Evolutionary conservation across 2,329 filamentous ascomycete species (phyloP).

Genomic region (Lecanoromycetidae sp.): DNA sequence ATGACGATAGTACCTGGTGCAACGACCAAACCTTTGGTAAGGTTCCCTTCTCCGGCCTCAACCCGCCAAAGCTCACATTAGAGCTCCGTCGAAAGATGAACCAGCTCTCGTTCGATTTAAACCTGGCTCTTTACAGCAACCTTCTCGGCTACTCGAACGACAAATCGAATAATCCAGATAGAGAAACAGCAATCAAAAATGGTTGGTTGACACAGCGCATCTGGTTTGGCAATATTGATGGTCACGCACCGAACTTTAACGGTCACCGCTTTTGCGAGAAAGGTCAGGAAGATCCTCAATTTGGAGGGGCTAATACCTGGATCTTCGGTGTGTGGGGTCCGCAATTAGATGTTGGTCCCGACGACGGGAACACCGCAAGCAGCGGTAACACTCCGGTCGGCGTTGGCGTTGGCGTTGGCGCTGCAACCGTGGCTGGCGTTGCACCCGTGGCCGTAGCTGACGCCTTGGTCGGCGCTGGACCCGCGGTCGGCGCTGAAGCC

Average conservation of each 20-base stretch:
- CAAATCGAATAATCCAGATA: background rate
- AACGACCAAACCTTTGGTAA: constrained; percentile 1
- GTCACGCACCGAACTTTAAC: background rate
- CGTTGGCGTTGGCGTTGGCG: too few relatives aligned
- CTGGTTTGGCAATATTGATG: background rate
- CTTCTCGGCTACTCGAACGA: background rate
- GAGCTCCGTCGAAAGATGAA: background rate
- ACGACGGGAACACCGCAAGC: background rate
- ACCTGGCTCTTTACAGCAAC: background rate
- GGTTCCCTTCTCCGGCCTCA: background rate
- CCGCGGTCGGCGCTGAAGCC: background rate
- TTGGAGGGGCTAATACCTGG: background rate
- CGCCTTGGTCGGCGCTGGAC: too few relatives aligned
- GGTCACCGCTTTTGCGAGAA: constrained; percentile 5
- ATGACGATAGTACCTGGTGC: constrained; percentile 2
- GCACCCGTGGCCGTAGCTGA: too few relatives aligned
- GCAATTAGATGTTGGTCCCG: background rate
- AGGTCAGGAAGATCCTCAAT: background rate
- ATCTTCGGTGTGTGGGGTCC: constrained; percentile 2
- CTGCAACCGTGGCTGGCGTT: too few relatives aligned
- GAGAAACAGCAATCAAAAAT: background rate
- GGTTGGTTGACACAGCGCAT: background rate
- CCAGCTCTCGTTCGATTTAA: background rate
- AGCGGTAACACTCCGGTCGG: too few relatives aligned
- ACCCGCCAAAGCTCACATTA: constrained; percentile 1